These are phyloP conservation scores for Leccinum pellstonianum DNA, from an alignment of 768 basidiomycete genomes.

Conservation along the genomic window DNA sequence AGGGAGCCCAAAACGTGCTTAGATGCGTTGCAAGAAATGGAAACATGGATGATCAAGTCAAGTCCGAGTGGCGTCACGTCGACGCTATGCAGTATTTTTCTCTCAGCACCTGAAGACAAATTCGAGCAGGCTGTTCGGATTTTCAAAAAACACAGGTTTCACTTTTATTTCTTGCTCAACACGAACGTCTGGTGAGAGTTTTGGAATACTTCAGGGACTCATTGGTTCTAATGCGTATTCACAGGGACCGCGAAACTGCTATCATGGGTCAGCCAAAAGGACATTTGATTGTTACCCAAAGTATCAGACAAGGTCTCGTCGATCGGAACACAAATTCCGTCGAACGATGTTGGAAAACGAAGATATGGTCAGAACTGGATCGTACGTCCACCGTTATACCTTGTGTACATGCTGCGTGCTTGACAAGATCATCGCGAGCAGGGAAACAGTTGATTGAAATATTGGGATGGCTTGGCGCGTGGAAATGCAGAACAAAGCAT, in stretches of 20 bases:
- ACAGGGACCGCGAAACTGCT: background rate
- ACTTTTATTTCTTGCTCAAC: background rate
- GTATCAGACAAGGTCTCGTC: background rate
- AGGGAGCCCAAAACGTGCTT: background rate
- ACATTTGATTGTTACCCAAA: background rate
- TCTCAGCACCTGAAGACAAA: background rate
- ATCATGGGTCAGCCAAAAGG: background rate
- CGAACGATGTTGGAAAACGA: background rate
- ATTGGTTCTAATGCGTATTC: background rate
- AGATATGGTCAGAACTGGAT: background rate
- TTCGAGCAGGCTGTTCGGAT: background rate
- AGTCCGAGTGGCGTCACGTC: background rate
- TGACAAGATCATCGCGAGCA: background rate
- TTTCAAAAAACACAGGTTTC: background rate
- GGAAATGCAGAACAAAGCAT: too few species aligned
- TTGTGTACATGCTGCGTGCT: background rate
- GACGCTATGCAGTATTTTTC: background rate
- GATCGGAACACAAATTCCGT: background rate
- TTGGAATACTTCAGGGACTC: background rate
- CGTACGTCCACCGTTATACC: background rate
- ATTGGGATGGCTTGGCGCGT: background rate
- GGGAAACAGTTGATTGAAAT: background rate
- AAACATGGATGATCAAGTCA: background rate
- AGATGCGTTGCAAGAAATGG: background rate
- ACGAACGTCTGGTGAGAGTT: background rate